phyloP scores from a whole-genome alignment of 371 early-diverging fungal genomes.

The Syncephalastrum monosporum region DNA sequence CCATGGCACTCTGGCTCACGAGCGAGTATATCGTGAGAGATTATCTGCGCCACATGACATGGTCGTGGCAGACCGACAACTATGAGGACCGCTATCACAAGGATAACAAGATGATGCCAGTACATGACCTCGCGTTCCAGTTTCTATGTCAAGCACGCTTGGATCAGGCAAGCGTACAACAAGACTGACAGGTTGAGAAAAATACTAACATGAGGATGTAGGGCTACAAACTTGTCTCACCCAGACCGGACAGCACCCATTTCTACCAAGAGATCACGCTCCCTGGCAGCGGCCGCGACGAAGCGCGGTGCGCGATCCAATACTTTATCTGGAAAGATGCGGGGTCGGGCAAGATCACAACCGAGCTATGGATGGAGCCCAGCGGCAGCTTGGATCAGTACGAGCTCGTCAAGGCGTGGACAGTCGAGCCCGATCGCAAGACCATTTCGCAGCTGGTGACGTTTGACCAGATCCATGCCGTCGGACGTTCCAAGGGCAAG shows the following conservation, averaged over 20 bases:
- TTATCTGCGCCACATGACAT: conserved; percentile 62
- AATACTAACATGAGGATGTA: conserved; percentile 3
- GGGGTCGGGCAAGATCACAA: conserved; percentile 56
- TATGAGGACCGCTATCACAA: conserved; percentile 51
- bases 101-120: conserved; percentile 56
- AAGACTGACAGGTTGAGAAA: conserved; percentile 19
- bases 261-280: conserved; percentile 66
- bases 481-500: conserved; percentile 48
- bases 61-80: conserved; percentile 66
- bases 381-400: conserved; percentile 34
- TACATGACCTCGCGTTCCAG: conserved; percentile 72
- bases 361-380: conserved; percentile 83
- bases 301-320: conserved; percentile 55
- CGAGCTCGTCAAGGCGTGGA: conserved; percentile 46
- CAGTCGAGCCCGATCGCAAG: conserved; percentile 58
- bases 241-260: conserved; percentile 57
- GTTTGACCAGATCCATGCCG: conserved; percentile 73
- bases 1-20: conserved; percentile 37
- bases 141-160: conserved; percentile 69
- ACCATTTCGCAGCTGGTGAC: conserved; percentile 69
- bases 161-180: conserved; percentile 50
- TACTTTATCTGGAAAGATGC: conserved; percentile 71
- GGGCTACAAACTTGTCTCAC: conserved; percentile 54
- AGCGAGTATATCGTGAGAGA: conserved; percentile 55
- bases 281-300: conserved; percentile 11